Percentiles rank a stretch among this genome's conserved stretches.
These are phyloP conservation scores for Dissophora globulifera DNA, from an alignment of 192 early-diverging fungal genomes.

Conservation along the genomic window DNA sequence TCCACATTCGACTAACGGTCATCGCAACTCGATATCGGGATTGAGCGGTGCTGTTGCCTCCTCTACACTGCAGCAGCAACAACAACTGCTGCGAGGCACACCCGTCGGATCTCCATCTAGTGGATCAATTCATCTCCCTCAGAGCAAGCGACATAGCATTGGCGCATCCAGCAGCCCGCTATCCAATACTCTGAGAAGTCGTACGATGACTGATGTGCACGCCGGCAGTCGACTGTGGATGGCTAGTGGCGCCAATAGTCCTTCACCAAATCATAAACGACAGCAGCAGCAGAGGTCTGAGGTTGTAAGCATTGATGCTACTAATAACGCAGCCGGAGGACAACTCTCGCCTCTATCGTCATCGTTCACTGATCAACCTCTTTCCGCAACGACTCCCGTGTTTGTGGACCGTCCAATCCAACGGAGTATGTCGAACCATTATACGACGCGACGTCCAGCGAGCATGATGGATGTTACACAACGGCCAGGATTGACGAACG, in stretches of 20 bases:
- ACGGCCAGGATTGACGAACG: not conserved
- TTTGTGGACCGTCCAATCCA: constrained; percentile 32
- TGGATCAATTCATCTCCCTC: constrained; percentile 8
- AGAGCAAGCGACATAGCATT: constrained; percentile 23
- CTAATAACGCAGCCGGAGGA: not conserved
- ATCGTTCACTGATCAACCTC: not conserved
- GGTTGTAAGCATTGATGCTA: not conserved
- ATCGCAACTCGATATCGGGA: constrained; percentile 9
- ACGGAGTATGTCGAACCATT: constrained; percentile 14
- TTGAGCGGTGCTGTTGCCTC: not conserved
- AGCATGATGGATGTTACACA: constrained; percentile 21
- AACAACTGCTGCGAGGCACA: not conserved
- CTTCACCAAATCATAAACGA: constrained; percentile 6
- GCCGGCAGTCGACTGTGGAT: constrained; percentile 19
- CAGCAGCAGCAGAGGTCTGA: too few species aligned
- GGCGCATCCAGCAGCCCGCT: not conserved
- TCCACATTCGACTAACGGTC: not conserved
- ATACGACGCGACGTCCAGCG: constrained; percentile 27
- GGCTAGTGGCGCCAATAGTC: not conserved
- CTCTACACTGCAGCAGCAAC: not conserved
- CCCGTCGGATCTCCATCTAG: not conserved
- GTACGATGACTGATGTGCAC: constrained; percentile 31
- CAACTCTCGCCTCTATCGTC: not conserved
- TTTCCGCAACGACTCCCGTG: constrained; percentile 4
- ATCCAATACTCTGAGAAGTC: constrained; percentile 17